Evolutionary conservation across 306 rosid genomes (phyloP), one percentile per base, ranked within the genome.

Genomic region (Cucurbita maxima): DNA sequence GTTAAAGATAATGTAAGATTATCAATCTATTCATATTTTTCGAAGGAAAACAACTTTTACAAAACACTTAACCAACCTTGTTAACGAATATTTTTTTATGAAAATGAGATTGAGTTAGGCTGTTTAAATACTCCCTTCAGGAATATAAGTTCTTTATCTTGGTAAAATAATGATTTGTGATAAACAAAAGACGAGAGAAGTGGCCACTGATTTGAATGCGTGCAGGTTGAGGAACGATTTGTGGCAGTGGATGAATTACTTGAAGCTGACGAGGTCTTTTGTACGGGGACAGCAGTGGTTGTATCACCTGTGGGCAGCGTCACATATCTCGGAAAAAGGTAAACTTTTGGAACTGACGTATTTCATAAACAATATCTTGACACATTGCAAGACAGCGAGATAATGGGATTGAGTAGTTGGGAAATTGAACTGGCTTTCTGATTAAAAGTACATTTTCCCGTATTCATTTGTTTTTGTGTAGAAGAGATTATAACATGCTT

Each of bases 281-380:
- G 96, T 75, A 94, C 97, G 0, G 99, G 99, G 73, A 94, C 97
- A 63, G 97, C 99, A 74, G 99, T 94, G 81, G 99, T 94, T 77
- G 79, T 94, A 25, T 94, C 99, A 75, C 99, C 99, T 43, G 97
- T 94, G 67, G 99, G 99, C 75, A 91, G 97, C 83, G 80, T 94
- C 59, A 94, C 99, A 60, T 88, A 84, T 76, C 87, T 15, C 38
- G 96, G 89, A 76, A 74, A 84, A 72, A 89, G 87, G 99, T 94
- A 79, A 40, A 43, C 16, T 52, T 68, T 38, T 15, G 45, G 44
- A 34, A 59, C 43, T 60, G 12, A 60, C 44, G 5, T 8, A 58
- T 60, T 47, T 4, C 73, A 20, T 3, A 68, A 47, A 68, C 73
- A 68, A 25, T 66, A 11, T 66, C 19, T 48, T 30, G 22, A 47